Conservation (phyloP, 169 alveolate species). For the Eimeria tenella region DNA sequence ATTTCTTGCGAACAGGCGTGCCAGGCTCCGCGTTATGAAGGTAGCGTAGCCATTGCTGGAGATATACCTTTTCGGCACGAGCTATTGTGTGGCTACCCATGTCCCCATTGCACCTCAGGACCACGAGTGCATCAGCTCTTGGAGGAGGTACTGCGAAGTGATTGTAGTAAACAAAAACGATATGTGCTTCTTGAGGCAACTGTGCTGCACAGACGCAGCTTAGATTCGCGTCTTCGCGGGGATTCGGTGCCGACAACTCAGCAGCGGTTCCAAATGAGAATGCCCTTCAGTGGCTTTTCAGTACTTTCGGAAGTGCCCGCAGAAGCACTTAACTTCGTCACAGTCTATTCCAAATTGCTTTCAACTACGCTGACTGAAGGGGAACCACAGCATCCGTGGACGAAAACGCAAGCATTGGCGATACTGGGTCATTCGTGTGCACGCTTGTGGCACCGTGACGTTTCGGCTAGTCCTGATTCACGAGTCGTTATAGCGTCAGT, state of each 20-base stretch:
- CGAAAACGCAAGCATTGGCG: conserved; percentile 27
- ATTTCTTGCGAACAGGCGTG: conserved; percentile 33
- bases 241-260: background rate
- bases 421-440: conserved; percentile 50
- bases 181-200: background rate
- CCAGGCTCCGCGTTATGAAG: background rate
- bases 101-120: conserved; percentile 28
- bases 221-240: conserved; percentile 3
- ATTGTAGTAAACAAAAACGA: background rate
- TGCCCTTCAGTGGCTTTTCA: background rate
- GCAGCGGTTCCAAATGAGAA: background rate
- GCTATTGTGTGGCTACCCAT: conserved; percentile 24
- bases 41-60: background rate
- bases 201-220: conserved; percentile 4
- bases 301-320: background rate
- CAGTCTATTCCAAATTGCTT: conserved; percentile 31
- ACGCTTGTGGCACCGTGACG: background rate
- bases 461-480: background rate
- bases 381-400: conserved; percentile 4
- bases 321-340: background rate
- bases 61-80: conserved; percentile 1
- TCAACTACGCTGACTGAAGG: background rate
- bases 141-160: background rate
- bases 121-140: conserved; percentile 14
- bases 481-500: background rate